Evolutionary conservation across 140 eudicot genomes (phyloP).

Genomic region (Bidens hawaiensis): DNA sequence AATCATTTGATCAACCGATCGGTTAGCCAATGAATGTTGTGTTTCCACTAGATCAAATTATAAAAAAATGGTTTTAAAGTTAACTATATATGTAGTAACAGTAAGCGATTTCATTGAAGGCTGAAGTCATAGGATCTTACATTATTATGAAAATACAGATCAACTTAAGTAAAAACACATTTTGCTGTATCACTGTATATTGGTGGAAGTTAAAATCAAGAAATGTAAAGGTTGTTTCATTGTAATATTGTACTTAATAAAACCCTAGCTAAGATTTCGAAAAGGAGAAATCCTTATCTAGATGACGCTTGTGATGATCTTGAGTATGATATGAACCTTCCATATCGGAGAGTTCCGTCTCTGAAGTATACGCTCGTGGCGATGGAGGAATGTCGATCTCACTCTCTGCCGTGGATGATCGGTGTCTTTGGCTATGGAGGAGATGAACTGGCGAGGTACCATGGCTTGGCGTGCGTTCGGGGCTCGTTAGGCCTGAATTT

Average conservation of each 20-base stretch:
- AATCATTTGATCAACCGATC: no score
- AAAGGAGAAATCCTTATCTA: slow-evolving; percentile 35
- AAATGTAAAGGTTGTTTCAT: not conserved
- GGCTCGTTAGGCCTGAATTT: slow-evolving; percentile 28
- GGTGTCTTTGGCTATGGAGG: slow-evolving; percentile 40
- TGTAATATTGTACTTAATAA: not conserved
- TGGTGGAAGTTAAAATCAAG: slow-evolving; percentile 4
- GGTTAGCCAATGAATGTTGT: no score
- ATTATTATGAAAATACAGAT: not conserved
- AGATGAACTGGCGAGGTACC: slow-evolving; percentile 49
- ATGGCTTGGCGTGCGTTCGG: slow-evolving; percentile 35
- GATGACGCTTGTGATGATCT: slow-evolving; percentile 11
- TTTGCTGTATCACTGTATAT: not conserved
- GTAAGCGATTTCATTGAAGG: no score
- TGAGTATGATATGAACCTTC: slow-evolving; percentile 35
- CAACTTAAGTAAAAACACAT: slow-evolving; percentile 1
- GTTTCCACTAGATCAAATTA: no score
- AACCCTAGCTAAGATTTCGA: slow-evolving; percentile 23
- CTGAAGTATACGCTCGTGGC: slow-evolving; percentile 43
- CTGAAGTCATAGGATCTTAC: not conserved
- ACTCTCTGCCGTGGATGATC: slow-evolving; percentile 41
- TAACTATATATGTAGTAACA: no score
- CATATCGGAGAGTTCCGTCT: slow-evolving; percentile 42
- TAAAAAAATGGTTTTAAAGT: no score
- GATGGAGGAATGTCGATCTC: slow-evolving; percentile 43